A percentile compares a stretch with the other conserved stretches of the same genome.
Conservation (phyloP, 1,139 yeast species). For the Pichia sp. region DNA sequence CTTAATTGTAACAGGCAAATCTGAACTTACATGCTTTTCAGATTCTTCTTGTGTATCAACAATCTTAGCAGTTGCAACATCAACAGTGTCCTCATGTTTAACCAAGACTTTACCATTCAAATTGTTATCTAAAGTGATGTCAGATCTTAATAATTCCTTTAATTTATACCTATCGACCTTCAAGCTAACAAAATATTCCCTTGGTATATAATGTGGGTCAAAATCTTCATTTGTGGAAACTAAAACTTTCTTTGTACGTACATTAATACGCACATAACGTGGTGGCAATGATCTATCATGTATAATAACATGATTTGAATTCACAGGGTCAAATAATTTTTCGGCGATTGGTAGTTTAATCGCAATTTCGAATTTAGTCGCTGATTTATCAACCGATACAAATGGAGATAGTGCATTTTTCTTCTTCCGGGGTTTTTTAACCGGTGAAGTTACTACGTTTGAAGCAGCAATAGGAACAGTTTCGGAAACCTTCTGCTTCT, state of each 20-base stretch:
- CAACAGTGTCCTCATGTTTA: slow-evolving; percentile 4
- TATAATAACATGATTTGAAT: slow-evolving; percentile 17
- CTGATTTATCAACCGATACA: slow-evolving; percentile 5
- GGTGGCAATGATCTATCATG: slow-evolving; percentile 20
- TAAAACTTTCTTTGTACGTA: slow-evolving; percentile 22
- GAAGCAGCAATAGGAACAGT: too few species aligned
- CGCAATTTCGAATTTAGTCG: slow-evolving; percentile 7
- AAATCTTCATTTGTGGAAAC: slow-evolving; percentile 26
- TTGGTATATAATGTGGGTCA: not conserved
- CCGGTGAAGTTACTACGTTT: too few species aligned
- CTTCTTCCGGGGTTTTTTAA: slow-evolving; percentile 11
- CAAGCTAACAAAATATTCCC: slow-evolving; percentile 13
- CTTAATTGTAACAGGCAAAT: not conserved
- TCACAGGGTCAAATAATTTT: slow-evolving; percentile 14
- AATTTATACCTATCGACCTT: slow-evolving; percentile 13
- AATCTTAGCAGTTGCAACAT: not conserved
- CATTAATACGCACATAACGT: slow-evolving; percentile 26
- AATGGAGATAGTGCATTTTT: slow-evolving; percentile 2
- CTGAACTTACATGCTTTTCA: not conserved
- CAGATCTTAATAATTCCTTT: not conserved
- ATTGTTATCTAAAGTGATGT: too few species aligned
- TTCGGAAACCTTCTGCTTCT: not conserved
- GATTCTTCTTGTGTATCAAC: not conserved
- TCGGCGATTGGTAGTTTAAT: slow-evolving; percentile 15
- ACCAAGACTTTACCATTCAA: not conserved